Evolutionary conservation across 345 rosid genomes (phyloP), one percentile per base, ranked within the genome.

Genomic region (Dipteronia dyeriana): DNA sequence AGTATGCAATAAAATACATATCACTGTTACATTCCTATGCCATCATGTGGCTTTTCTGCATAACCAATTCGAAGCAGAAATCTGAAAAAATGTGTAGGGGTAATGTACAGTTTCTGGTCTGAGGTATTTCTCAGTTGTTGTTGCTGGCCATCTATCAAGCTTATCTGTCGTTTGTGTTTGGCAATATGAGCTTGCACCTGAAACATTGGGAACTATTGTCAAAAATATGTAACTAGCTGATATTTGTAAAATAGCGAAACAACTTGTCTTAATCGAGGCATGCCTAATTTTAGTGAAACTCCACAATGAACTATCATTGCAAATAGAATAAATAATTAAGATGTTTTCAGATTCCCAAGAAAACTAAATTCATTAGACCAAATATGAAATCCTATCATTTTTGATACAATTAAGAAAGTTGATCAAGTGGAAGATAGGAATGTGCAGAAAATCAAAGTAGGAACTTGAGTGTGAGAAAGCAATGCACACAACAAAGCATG

Each of bases 171-270:
- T 82, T 82, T 88, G 56, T 87, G 86, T 80, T 89, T 92, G 14
- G 89, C 88, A 60, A 90, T 92, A 87, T 92, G 91, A 70, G 88
- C 86, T 90, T 88, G 92, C 74, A 92, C 93, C 95, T 92, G 84
- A 71, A 82, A 49, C 38, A 70, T 71, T 12, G 38, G 69, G 19
- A 67, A 71, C 43, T 11, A 31, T 45, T 47, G 71, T 78, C 31
- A 25, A 75, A 56, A 65, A 72, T 57, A 79, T 54, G 51, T 76
- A 60, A 38, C 75, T 43, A 16, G 53, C 26, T 45, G 22, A 78
- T 14, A 3, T 16, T 29, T 12, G 4, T 23, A 65, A 25, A 66
- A 74, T 75, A 43, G 20, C 26, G 45, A 72, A 72, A 63, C 51
- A 69, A 39, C 34, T 47, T 49, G 14, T 25, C 62, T n/a, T 34